These are phyloP conservation scores for Xylaria palmicola DNA, from an alignment of 495 filamentous ascomycete species.

Conservation along the genomic window DNA sequence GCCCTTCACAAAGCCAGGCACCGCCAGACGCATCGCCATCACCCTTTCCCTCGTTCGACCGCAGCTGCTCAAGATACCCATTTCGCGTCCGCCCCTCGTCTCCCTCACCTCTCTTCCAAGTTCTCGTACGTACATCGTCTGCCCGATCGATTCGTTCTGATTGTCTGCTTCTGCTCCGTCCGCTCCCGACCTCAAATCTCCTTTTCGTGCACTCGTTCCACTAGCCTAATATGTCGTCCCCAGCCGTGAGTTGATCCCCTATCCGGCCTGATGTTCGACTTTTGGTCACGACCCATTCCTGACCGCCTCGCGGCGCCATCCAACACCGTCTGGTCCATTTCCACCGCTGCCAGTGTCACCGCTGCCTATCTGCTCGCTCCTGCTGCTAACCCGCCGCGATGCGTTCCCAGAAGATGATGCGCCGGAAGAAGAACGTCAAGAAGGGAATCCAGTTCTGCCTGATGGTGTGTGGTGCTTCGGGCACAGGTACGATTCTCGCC, in stretches of 20 bases:
- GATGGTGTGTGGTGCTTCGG: constrained; percentile 99
- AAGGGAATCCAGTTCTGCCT: constrained; percentile 99
- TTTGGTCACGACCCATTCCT: constrained; percentile 18
- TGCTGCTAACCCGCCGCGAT: constrained; percentile 34
- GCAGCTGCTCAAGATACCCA: constrained; percentile 17
- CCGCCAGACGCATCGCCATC: constrained; percentile 10
- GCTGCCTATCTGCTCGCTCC: not conserved
- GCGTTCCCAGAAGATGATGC: constrained; percentile 79
- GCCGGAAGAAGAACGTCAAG: constrained; percentile 99
- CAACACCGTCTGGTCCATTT: constrained; percentile 19
- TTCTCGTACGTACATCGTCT: not conserved
- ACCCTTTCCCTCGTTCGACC: not conserved
- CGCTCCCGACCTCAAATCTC: constrained; percentile 21
- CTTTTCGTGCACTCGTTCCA: constrained; percentile 22
- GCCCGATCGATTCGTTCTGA: constrained; percentile 26
- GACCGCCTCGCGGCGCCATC: constrained; percentile 7
- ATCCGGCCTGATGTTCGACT: constrained; percentile 22
- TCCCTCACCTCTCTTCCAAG: not conserved
- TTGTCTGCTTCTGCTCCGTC: constrained; percentile 6
- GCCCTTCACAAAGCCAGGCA: constrained; percentile 10
- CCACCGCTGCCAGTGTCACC: constrained; percentile 1
- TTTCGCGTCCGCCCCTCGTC: constrained; percentile 10
- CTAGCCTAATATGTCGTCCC: constrained; percentile 41
- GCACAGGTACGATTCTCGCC: constrained; percentile 71
- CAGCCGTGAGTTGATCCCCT: constrained; percentile 36